Base-by-base conservation (phyloP, 345 rosid genomes). In the Melaleuca alternifolia region DNA sequence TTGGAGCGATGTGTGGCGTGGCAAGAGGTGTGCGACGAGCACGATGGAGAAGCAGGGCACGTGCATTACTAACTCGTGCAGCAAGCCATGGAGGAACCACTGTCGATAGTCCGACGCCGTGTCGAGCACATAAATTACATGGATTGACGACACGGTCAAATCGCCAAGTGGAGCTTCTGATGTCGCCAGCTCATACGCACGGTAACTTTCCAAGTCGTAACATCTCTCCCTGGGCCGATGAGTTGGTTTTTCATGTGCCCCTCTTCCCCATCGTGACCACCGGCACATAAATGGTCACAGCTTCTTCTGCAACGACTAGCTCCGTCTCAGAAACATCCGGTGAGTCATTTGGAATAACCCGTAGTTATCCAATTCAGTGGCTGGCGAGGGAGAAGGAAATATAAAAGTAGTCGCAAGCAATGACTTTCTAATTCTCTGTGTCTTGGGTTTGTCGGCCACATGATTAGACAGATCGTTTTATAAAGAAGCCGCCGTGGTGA, bases 31-130 rank as follows among this genome's bases (percentile, higher is more conserved):
- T 85, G 91, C 88, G 94, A 85, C 57, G 99, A 93, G 94, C 98
- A 91, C 89, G 99, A 96, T 96, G 99, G 99, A 95, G 99, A 96
- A 94, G 99, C 97, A 96, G 99, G 99, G 97, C 98, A 96, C 99
- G 98, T 95, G 98, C 99, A 71, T 71, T 71, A 37, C 81, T 71
- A 71, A 71, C 48, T 71, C 81, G 33, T 21, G 14, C 26, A 10
- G 18, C 48, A 20, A 71, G 81, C 81, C 81, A 71, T 5, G 48
- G 81, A 71, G 48, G 81, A 71, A 71, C 81, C 24, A 3, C 41
- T 41, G 56, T 53, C 56, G 23, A 20, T 53, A 4, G 56, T 4
- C 41, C 41, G 41, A 41, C 41, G 2, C 79, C 24, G 7, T 8
- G 77, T 30, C 23, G 46, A 65, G 20, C 1, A 33, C 44, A 1